Base-by-base conservation (phyloP, 1,284 basidiomycete genomes). In the Takashimella tepidaria region DNA sequence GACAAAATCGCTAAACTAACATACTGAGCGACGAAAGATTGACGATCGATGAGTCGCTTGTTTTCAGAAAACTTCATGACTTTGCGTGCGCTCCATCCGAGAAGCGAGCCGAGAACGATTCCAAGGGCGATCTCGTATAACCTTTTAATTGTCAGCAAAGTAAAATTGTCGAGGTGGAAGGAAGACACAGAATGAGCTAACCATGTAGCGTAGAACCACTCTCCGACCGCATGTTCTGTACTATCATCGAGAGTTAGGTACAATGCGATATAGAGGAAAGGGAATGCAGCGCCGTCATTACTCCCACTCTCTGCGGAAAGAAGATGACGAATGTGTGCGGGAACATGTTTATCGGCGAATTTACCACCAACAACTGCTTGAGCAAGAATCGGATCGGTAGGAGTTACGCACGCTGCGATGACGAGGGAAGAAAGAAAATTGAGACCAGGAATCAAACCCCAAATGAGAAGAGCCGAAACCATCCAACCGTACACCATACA, bases 321-420 rank as follows among this genome's bases (percentile, higher is more conserved):
- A 52, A 96, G 81, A 74, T 98, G 91, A 40, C 93, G 85, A 46
- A 98, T 81, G 72, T 99, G 96, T 0, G 91, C 86, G 0, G 95
- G 95, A 16, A 99, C 95, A 67, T 99, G 95, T 70, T 97, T 96
- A 73, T 98, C 89, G 2, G 95, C 95, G 78, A 95, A 99, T 75
- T 92, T 95, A 50, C 96, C 95, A 68, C 96, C 95, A 12, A 98
- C 87, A 52, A 98, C 76, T 23, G 77, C 77, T 50, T 80, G 78
- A 0, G 79, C 76, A 58, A 79, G 68, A 56, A 78, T 79, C 22
- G 95, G 95, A 76, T 98, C 96, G 10, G 96, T 98, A 0, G 95
- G 96, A 0, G 95, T 97, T 23, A 97, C 83, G 72, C 91, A 95
- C 0, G 95, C 92, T 16, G 89, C 92, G 51, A 98, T 84, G 49